Evolutionary conservation across 495 filamentous ascomycete genomes (phyloP), one percentile per base, ranked within the genome.

Genomic region (Sordaria brevicollis): DNA sequence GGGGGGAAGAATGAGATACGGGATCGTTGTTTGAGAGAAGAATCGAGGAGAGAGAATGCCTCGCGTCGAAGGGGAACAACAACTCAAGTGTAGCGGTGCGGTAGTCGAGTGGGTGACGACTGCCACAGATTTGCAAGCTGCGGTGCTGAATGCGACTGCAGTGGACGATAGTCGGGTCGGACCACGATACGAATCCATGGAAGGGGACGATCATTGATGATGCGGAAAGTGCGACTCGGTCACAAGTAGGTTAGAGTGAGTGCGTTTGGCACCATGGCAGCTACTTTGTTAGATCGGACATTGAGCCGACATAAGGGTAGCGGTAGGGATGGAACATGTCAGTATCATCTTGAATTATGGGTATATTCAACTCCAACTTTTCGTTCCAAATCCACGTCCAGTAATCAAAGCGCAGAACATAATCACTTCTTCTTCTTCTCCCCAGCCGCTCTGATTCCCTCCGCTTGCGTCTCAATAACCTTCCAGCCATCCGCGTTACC

Each of bases 401-500:
- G n/a, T n/a, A n/a, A n/a, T n/a, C n/a, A n/a, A n/a, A n/a, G n/a
- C 2, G 49, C 4, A 31, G 2, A 10, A 13, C 2, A 37, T 65
- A 17, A 68, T 13, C 3, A 13, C 33, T 25, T 37, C 39, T 72
- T 70, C 2, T 36, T 65, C 29, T 67, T 71, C 15, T 66, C 34
- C 8, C 73, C 75, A 3, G 81, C 74, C 71, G 76, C 70, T 9
- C 75, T 81, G 29, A 85, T 85, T 19, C 82, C 82, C 62, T 81
- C 75, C 0, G 79, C 74, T 0, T 76, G 79, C 36, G 88, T 92
- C 79, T 91, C 92, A 35, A 93, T 85, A 36, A 91, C 88, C 79
- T 85, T 86, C 75, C 92, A 93, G 13, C 82, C 87, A 69, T 80
- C 84, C 7, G 84, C 84, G 71, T 88, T 86, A 4, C 86, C 86